These are phyloP conservation scores for Teratosphaeria nubilosa DNA, from an alignment of 2,329 filamentous ascomycete genomes.

Conservation along the genomic window DNA sequence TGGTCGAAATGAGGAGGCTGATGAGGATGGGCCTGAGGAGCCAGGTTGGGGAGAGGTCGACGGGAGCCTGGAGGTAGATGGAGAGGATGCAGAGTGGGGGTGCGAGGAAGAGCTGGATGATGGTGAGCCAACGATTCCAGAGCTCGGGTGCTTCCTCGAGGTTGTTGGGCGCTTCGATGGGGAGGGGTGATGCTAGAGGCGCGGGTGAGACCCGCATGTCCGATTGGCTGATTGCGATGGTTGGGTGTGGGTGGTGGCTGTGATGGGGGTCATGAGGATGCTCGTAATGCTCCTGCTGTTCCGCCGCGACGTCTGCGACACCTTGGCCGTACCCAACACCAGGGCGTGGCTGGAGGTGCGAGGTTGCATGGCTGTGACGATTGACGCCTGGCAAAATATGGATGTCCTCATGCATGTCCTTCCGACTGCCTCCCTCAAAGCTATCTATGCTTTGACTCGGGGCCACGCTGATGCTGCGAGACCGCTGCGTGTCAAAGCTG, in stretches of 20 bases:
- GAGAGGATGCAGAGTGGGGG: slow-evolving; percentile 74
- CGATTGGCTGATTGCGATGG: background rate
- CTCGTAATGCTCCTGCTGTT: slow-evolving; percentile 20
- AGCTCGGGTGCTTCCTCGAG: slow-evolving; percentile 21
- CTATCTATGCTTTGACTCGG: slow-evolving; percentile 5
- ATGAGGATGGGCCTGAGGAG: slow-evolving; percentile 44
- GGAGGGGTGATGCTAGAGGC: slow-evolving; percentile 1
- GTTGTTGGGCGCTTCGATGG: background rate
- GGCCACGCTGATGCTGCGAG: slow-evolving; percentile 7
- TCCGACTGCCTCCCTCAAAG: slow-evolving; percentile 8
- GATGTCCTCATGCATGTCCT: slow-evolving; percentile 6
- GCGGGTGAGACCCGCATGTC: background rate
- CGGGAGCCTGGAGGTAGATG: slow-evolving; percentile 36
- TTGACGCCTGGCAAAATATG: slow-evolving; percentile 5
- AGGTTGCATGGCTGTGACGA: slow-evolving; percentile 6
- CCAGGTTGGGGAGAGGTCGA: slow-evolving; percentile 41
- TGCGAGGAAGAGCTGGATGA: slow-evolving; percentile 74
- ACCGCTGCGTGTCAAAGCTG: slow-evolving; percentile 3
- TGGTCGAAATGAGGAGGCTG: slow-evolving; percentile 46
- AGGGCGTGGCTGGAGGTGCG: slow-evolving; percentile 8
- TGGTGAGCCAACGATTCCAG: slow-evolving; percentile 89
- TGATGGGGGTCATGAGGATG: slow-evolving; percentile 12
- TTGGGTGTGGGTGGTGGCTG: background rate
- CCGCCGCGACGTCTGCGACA: slow-evolving; percentile 24
- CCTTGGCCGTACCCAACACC: slow-evolving; percentile 5